phyloP scores from a whole-genome alignment of 108 stramenopile species.

The Pseudonitzschia delicatissima region DNA sequence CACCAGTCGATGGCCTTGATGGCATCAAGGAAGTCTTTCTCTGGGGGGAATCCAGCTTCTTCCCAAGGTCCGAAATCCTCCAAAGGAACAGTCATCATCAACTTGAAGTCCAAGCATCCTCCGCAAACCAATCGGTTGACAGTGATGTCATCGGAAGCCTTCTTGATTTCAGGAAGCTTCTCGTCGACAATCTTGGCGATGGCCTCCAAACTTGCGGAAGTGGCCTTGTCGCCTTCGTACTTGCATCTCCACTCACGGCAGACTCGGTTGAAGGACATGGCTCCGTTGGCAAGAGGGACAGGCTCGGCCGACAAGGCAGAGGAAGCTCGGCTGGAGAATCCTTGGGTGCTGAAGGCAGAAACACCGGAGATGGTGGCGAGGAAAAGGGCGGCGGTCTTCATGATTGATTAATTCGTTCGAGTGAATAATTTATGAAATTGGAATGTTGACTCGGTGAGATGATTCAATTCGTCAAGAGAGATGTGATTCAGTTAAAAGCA shows the following conservation, averaged over 20 bases:
- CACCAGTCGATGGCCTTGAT: constrained; percentile 85
- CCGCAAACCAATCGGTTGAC: constrained; percentile 87
- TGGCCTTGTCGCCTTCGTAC: constrained; percentile 79
- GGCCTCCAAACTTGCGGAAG: constrained; percentile 69
- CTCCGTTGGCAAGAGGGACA: constrained; percentile 78
- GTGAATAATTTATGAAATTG: not conserved
- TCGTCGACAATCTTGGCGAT: constrained; percentile 76
- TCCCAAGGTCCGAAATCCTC: constrained; percentile 86
- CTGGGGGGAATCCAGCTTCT: constrained; percentile 70
- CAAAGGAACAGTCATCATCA: constrained; percentile 78
- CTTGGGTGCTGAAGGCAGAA: constrained; percentile 41
- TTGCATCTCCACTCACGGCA: constrained; percentile 91
- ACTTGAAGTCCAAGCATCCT: constrained; percentile 84
- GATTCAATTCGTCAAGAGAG: too few species aligned
- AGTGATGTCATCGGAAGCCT: constrained; percentile 48
- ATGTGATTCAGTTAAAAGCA: too few species aligned
- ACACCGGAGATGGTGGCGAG: constrained; percentile 7
- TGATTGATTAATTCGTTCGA: not conserved
- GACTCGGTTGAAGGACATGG: constrained; percentile 82
- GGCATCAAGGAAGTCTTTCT: constrained; percentile 80
- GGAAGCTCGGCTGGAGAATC: not conserved
- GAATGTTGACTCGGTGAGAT: too few species aligned
- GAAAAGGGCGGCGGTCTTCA: constrained; percentile 8
- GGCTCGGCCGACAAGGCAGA: constrained; percentile 44
- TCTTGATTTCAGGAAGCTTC: constrained; percentile 76